Conservation (phyloP, 2,329 filamentous ascomycete species). For the Scedosporium aurantiacum region DNA sequence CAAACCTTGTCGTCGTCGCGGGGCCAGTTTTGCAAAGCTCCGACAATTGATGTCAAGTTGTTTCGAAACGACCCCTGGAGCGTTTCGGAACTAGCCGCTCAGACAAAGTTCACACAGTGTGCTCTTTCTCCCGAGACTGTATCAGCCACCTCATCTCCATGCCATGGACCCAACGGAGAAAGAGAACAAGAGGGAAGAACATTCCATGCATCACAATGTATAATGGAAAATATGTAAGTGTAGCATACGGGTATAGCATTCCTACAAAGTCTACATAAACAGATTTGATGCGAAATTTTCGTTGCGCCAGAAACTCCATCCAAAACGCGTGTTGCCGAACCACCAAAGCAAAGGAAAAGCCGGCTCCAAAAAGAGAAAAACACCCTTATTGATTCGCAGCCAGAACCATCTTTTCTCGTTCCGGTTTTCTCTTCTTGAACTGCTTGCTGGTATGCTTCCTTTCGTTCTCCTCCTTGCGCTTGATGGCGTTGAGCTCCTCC, state of each 20-base stretch:
- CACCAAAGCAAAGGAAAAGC: background rate
- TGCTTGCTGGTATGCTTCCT: conserved; percentile 83
- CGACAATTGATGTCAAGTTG: background rate
- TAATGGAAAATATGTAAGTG: too few relatives aligned
- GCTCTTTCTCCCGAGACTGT: background rate
- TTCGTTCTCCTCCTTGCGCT: conserved; percentile 88
- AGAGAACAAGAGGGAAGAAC: background rate
- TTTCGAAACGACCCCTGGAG: conserved; percentile 5
- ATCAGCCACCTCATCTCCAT: too few relatives aligned
- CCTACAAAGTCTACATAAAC: background rate
- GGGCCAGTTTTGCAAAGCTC: background rate
- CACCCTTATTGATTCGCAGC: conserved; percentile 42
- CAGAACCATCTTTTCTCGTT: conserved; percentile 89
- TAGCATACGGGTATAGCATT: conserved; percentile 2
- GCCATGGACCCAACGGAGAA: too few relatives aligned
- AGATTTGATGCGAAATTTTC: too few relatives aligned
- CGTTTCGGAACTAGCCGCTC: conserved; percentile 7
- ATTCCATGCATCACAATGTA: background rate
- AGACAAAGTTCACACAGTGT: background rate
- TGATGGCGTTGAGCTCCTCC: conserved; percentile 78
- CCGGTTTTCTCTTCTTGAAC: conserved; percentile 58
- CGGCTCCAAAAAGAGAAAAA: background rate
- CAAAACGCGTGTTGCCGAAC: background rate
- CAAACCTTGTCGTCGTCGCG: background rate
- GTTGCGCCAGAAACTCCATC: conserved; percentile 4